phyloP scores from a whole-genome alignment of 2,329 filamentous ascomycete genomes.

The Diplodia corticola region DNA sequence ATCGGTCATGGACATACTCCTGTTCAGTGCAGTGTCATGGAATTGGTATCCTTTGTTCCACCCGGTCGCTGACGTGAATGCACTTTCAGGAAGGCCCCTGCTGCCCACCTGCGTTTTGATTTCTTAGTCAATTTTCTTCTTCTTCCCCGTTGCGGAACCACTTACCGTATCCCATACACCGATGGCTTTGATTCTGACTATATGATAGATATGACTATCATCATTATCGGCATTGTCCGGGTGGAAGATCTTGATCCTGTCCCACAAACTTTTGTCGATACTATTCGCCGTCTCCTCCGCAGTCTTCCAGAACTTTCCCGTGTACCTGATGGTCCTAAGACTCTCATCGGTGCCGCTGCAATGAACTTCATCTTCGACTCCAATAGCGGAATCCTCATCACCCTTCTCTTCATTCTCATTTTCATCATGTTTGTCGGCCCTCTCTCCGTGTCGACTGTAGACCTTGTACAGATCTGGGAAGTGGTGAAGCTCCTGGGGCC shows the following conservation, averaged over 20 bases:
- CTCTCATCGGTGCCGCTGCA: not conserved
- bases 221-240: not conserved
- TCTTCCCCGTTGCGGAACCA: not conserved
- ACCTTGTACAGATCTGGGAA: constrained; percentile 42
- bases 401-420: too few relatives aligned
- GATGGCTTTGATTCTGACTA: constrained; percentile 42
- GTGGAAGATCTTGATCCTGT: not conserved
- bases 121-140: constrained; percentile 27
- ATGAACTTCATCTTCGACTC: not conserved
- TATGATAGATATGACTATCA: not conserved
- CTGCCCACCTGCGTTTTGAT: constrained; percentile 9
- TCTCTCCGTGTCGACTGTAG: constrained; percentile 28
- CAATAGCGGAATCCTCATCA: too few relatives aligned
- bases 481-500: constrained; percentile 47
- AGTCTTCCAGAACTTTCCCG: not conserved
- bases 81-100: not conserved
- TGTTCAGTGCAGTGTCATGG: constrained; percentile 13
- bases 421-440: too few relatives aligned
- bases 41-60: constrained; percentile 12
- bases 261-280: not conserved
- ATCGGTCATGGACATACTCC: not conserved
- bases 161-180: constrained; percentile 54
- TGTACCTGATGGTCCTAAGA: not conserved
- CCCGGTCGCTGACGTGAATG: not conserved
- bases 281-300: not conserved